These are phyloP conservation scores for Phytophthora idaei DNA, from an alignment of 352 stramenopile genomes.

Conservation along the genomic window DNA sequence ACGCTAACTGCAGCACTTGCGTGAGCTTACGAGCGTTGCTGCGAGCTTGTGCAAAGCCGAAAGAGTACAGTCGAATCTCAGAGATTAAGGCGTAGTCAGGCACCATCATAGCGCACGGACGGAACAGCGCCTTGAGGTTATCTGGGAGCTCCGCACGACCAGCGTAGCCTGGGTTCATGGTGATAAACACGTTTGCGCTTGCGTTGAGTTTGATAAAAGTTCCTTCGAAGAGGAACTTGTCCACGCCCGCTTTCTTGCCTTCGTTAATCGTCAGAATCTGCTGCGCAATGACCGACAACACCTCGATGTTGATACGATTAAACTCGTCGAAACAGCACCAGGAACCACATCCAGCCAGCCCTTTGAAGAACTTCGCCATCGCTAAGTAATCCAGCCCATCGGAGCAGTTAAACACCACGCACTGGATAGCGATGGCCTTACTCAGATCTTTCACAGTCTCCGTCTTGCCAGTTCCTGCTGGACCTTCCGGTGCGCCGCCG, in stretches of 20 bases:
- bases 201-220: conserved; percentile 93
- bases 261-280: conserved; percentile 95
- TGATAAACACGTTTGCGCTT: conserved; percentile 95
- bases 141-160: conserved; percentile 94
- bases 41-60: conserved; percentile 90
- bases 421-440: conserved; percentile 96
- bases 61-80: conserved; percentile 94
- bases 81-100: conserved; percentile 95
- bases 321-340: conserved; percentile 97
- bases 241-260: conserved; percentile 88
- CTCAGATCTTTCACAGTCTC: conserved; percentile 95
- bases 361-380: conserved; percentile 97
- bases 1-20: conserved; percentile 93
- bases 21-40: conserved; percentile 94
- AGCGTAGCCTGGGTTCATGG: conserved; percentile 96
- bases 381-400: conserved; percentile 92
- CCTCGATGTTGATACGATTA: conserved; percentile 96
- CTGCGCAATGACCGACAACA: conserved; percentile 94
- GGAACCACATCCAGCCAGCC: conserved; percentile 89
- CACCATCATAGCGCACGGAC: conserved; percentile 96
- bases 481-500: conserved; percentile 92
- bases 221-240: conserved; percentile 95
- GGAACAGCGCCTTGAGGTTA: conserved; percentile 95
- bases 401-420: conserved; percentile 96
- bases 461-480: conserved; percentile 94